Conservation (phyloP, 148 eudicot genomes). For the Dianthus caryophyllus region DNA sequence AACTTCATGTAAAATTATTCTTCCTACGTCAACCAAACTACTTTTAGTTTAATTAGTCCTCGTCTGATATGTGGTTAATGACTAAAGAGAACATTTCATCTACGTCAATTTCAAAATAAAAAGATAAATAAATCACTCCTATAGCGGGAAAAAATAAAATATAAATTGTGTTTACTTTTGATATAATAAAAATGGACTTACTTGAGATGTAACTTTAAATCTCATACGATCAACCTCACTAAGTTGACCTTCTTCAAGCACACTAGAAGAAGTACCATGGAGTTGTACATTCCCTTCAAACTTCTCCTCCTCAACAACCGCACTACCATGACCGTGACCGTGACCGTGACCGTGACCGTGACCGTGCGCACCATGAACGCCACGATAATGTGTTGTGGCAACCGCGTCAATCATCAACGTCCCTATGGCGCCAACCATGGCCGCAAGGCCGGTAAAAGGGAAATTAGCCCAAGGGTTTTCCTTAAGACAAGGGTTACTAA, state of each 20-base stretch:
- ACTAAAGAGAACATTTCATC: no score
- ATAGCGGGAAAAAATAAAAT: no score
- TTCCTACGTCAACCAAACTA: no score
- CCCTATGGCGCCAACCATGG: constrained; percentile 31
- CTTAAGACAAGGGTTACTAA: constrained; percentile 29
- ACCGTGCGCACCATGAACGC: neutral
- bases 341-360: constrained; percentile 3
- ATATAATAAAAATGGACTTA: no score
- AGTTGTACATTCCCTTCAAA: neutral
- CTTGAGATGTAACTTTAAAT: constrained; percentile 23
- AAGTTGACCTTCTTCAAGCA: constrained; percentile 1
- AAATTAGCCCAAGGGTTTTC: constrained; percentile 27
- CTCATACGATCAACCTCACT: constrained; percentile 22
- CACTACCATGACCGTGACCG: constrained; percentile 17
- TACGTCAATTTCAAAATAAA: no score
- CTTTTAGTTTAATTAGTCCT: no score
- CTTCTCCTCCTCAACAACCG: neutral
- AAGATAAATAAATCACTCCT: no score
- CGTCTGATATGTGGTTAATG: no score
- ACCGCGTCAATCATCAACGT: constrained; percentile 44
- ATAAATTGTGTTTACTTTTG: no score
- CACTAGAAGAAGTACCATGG: neutral
- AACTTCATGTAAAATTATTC: no score
- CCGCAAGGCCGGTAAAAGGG: constrained; percentile 25
- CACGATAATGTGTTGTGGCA: constrained; percentile 24